phyloP scores from a whole-genome alignment of 352 stramenopile genomes.

The Aphanomyces cochlioides region DNA sequence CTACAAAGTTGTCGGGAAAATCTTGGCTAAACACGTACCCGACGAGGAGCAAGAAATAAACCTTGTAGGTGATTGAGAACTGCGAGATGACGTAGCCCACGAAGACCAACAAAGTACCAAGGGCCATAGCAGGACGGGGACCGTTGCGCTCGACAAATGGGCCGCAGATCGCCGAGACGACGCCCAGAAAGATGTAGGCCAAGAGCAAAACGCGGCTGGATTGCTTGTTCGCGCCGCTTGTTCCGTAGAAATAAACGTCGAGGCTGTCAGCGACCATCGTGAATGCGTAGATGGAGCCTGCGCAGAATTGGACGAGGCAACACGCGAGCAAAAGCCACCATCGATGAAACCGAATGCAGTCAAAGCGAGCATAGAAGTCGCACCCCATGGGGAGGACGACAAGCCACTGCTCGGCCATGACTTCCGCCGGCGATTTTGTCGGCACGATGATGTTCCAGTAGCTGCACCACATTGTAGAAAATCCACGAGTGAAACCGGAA shows the following conservation, averaged over 20 bases:
- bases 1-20: not conserved
- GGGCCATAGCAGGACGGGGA: conserved; percentile 40
- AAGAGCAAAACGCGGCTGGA: conserved; percentile 27
- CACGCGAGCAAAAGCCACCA: conserved; percentile 62
- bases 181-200: conserved; percentile 50
- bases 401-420: conserved; percentile 46
- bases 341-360: conserved; percentile 43
- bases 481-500: too few species aligned
- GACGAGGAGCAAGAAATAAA: conserved; percentile 44
- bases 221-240: conserved; percentile 44
- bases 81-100: conserved; percentile 47
- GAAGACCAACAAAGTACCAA: conserved; percentile 46
- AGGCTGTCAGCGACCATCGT: conserved; percentile 59
- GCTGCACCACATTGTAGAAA: too few species aligned
- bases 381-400: conserved; percentile 46
- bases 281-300: conserved; percentile 64
- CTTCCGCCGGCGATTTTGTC: conserved; percentile 14
- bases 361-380: conserved; percentile 39
- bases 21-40: conserved; percentile 47
- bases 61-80: conserved; percentile 46
- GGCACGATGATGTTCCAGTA: conserved; percentile 13
- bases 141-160: conserved; percentile 57
- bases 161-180: conserved; percentile 46
- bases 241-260: conserved; percentile 43
- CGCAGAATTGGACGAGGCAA: conserved; percentile 59